Evolutionary conservation across 805 yeast species (phyloP).

Genomic region (Suhomyces vadensis): DNA sequence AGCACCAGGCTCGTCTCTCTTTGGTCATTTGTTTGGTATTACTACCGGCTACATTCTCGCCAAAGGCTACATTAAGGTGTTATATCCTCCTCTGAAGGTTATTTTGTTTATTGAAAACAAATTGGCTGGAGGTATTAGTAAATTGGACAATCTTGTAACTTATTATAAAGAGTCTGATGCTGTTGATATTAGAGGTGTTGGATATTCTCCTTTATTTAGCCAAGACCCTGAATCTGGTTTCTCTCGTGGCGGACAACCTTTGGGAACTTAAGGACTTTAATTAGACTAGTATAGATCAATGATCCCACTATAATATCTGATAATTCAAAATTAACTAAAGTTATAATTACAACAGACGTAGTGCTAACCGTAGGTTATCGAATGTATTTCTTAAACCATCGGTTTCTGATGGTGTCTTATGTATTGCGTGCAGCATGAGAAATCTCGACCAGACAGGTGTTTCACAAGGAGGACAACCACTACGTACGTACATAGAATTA

Average conservation of each 20-base stretch:
- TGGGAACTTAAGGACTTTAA: no score
- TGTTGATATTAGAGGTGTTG: slow-evolving; percentile 40
- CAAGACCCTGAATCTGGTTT: slow-evolving; percentile 25
- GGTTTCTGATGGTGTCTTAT: no score
- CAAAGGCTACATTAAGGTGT: slow-evolving; percentile 52
- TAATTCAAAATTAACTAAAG: no score
- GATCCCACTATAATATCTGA: no score
- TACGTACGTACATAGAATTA: no score
- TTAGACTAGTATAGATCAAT: no score
- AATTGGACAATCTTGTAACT: slow-evolving; percentile 54
- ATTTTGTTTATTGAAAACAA: slow-evolving; percentile 65
- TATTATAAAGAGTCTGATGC: slow-evolving; percentile 66
- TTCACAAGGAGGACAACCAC: no score
- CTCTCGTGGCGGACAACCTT: slow-evolving; percentile 22
- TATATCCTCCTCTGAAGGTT: slow-evolving; percentile 67
- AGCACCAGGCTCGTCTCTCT: slow-evolving; percentile 66
- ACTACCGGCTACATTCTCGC: slow-evolving; percentile 65
- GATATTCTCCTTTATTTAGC: slow-evolving; percentile 30
- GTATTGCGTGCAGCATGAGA: no score
- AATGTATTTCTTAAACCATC: no score
- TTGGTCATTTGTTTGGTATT: slow-evolving; percentile 73
- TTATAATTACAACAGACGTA: no score
- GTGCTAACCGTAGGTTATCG: no score
- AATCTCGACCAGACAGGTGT: no score
- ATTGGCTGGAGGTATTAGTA: slow-evolving; percentile 48